Base-by-base conservation (phyloP, 2,329 filamentous ascomycete genomes). In the Ascocoryne sarcoides region DNA sequence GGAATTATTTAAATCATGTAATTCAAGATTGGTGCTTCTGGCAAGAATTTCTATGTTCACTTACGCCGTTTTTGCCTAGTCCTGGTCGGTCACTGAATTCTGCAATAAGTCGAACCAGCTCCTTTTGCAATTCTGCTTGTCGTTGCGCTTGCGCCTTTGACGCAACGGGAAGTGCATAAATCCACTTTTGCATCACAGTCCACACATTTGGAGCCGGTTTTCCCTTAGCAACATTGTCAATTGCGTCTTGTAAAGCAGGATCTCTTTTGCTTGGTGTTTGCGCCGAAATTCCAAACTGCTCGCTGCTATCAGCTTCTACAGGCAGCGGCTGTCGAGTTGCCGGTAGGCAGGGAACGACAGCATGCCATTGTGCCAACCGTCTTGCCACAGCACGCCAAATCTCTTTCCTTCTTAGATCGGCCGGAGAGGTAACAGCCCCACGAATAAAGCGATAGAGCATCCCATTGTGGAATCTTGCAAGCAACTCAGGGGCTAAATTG, bases 121-220 rank as follows among this genome's bases (percentile, higher is more conserved):
- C 90, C 40, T 65, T 67, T 58, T 93, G 84, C 38, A 98, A 68
- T 45, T 65, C 65, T 19, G 73, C 68, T 58, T 84, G 80, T 49
- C 84, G 77, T 50, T 73, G 63, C 45, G 73, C 73, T 60, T 95
- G 76, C 40, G 75, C 70, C 23, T 81, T 75, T 4, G 82, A 92
- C 41, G 71, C 70, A 38, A 71, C 77, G 10, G 92, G 89, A 47
- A 98, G 70, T 29, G 86, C 90, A 52, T 82, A 68, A 42, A 95
- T 87, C 92, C 92, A 98, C 65, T 89, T 93, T 61, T 94, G 87
- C 74, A 95, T 84, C 23, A 93, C 88, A 5, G 85, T 87, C 92
- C 92, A 98, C 41, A 94, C 67, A 60, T 93, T 95, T 14, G 88
- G 85, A n/a, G 76, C 70, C 4, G 80, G 79, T 57, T 82, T 86